These are phyloP conservation scores for Tetrapisispora taiwanensis DNA, from an alignment of 805 yeast species.

Conservation along the genomic window DNA sequence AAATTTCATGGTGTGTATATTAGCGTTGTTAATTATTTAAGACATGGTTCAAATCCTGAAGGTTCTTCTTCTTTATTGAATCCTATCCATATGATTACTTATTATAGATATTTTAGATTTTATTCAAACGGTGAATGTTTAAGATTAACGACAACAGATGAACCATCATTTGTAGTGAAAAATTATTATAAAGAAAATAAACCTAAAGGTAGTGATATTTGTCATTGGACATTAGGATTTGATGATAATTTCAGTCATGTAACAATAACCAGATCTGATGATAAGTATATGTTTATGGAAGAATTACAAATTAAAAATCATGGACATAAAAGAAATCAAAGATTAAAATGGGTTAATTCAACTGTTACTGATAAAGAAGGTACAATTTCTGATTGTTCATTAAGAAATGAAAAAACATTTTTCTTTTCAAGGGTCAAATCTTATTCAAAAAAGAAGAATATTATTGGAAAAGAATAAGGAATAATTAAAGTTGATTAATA, in stretches of 20 bases:
- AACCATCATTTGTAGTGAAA: constrained; percentile 61
- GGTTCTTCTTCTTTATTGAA: constrained; percentile 56
- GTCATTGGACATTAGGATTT: constrained; percentile 48
- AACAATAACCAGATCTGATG: constrained; percentile 46
- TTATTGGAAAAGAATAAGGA: background rate
- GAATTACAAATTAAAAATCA: constrained; percentile 47
- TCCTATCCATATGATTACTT: constrained; percentile 78
- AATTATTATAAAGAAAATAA: constrained; percentile 31
- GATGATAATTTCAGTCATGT: constrained; percentile 43
- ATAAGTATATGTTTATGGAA: constrained; percentile 54
- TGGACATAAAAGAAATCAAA: constrained; percentile 57
- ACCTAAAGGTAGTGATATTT: constrained; percentile 35
- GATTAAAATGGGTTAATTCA: constrained; percentile 61
- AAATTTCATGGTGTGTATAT: constrained; percentile 80
- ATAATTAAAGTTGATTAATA: too few species aligned
- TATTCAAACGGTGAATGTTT: constrained; percentile 68
- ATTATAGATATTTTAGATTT: constrained; percentile 77
- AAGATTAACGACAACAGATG: constrained; percentile 57
- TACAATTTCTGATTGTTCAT: constrained; percentile 43
- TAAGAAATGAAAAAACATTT: constrained; percentile 70
- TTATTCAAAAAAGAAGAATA: constrained; percentile 8
- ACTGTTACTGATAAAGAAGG: constrained; percentile 49
- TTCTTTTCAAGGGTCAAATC: constrained; percentile 56
- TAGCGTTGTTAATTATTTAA: constrained; percentile 70
- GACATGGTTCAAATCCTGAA: constrained; percentile 70